These are phyloP conservation scores for Brassica juncea DNA, from an alignment of 345 rosid species.

Conservation along the genomic window DNA sequence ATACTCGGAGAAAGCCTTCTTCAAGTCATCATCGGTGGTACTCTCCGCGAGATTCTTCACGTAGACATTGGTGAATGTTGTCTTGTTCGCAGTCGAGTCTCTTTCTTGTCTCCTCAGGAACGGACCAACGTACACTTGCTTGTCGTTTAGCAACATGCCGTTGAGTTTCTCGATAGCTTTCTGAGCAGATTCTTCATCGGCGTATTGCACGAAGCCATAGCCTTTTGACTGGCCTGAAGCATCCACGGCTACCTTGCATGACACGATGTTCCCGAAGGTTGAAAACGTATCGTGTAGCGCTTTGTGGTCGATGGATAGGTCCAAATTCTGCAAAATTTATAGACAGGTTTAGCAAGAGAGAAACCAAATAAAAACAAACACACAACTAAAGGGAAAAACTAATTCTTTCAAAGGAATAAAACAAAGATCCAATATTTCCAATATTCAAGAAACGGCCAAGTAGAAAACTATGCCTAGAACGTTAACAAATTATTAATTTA, in stretches of 20 bases:
- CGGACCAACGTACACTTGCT: constrained; percentile 96
- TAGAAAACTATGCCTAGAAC: too few species aligned
- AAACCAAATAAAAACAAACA: background rate
- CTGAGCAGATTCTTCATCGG: constrained; percentile 75
- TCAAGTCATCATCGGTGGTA: constrained; percentile 79
- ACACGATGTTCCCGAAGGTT: constrained; percentile 81
- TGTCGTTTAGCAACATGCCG: constrained; percentile 90
- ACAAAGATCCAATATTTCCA: background rate
- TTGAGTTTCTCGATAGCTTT: constrained; percentile 81
- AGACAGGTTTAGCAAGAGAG: background rate
- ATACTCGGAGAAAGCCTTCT: constrained; percentile 63
- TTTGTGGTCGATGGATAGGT: constrained; percentile 85
- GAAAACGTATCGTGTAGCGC: constrained; percentile 88
- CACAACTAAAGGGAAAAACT: background rate
- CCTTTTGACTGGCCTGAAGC: constrained; percentile 83
- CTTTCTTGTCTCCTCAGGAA: constrained; percentile 91
- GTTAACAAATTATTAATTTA: too few species aligned
- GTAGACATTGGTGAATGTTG: constrained; percentile 80
- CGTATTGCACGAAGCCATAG: constrained; percentile 92
- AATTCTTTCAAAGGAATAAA: background rate
- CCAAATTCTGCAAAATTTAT: constrained; percentile 65
- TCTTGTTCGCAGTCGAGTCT: constrained; percentile 49
- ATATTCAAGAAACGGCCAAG: too few species aligned
- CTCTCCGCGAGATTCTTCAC: constrained; percentile 77
- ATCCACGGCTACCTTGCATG: constrained; percentile 95